A percentile compares a stretch with the other conserved stretches of the same genome.
Conservation (phyloP, 2,329 filamentous ascomycete species). For the Lanzia echinophila region DNA sequence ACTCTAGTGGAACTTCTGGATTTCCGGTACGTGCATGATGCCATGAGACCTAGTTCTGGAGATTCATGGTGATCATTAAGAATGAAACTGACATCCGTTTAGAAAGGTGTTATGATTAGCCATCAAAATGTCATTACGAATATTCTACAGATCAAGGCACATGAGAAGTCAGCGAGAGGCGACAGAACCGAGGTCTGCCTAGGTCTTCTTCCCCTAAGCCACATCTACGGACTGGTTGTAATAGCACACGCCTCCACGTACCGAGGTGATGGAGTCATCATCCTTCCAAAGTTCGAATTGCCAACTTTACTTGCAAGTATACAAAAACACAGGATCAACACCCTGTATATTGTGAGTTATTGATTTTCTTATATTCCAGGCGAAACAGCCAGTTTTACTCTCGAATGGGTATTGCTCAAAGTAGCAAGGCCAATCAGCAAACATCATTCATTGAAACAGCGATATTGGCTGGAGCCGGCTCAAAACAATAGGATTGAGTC, state of each 20-base stretch:
- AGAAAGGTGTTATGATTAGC: slow-evolving; percentile 81
- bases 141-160: slow-evolving; percentile 40
- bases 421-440: too few species aligned
- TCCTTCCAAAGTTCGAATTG: slow-evolving; percentile 72
- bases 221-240: slow-evolving; percentile 73
- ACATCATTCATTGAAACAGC: too few species aligned
- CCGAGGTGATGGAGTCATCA: slow-evolving; percentile 65
- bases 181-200: slow-evolving; percentile 34
- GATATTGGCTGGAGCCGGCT: too few species aligned
- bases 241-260: slow-evolving; percentile 60
- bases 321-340: slow-evolving; percentile 60
- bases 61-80: background rate
- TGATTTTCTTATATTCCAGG: background rate
- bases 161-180: slow-evolving; percentile 42
- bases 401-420: too few species aligned
- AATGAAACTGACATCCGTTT: slow-evolving; percentile 26
- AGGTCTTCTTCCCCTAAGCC: slow-evolving; percentile 79
- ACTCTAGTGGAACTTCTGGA: slow-evolving; percentile 37
- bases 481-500: too few species aligned
- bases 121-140: slow-evolving; percentile 81
- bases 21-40: slow-evolving; percentile 54
- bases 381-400: too few species aligned
- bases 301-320: slow-evolving; percentile 56
- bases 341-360: slow-evolving; percentile 56
- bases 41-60: background rate